Base-by-base conservation (phyloP, 495 filamentous ascomycete species). In the Alectoria sarmentosa region DNA sequence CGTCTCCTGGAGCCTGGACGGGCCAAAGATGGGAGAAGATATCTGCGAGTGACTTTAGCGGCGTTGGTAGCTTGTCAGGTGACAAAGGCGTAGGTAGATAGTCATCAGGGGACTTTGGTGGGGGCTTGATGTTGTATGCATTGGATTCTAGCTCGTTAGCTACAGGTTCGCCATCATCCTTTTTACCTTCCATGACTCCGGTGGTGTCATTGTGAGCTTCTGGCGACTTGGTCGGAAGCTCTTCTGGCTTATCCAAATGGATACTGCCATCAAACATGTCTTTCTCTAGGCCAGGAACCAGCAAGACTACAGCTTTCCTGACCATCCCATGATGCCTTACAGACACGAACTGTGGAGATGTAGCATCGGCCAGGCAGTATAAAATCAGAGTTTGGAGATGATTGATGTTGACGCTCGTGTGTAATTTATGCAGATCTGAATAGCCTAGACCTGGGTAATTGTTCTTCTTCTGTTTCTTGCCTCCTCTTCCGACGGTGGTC, bases 21-120 rank as follows among this genome's bases (percentile, higher is more conserved):
- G 94, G 94, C 94, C 93, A 98, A 36, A 95, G 76, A 66, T 91
- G 86, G 9, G 84, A 78, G 65, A 98, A 98, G 70, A 96, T 87
- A 54, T 89, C 83, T n/a, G 88, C 84, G 58, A 98, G 79, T 0
- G 84, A 84, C 65, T 85, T 82, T 11, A 98, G 72, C 17, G 84
- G 77, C 19, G 77, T 72, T 0, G 89, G 86, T 10, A 97, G 73
- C 14, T 76, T 76, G 3, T 86, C 79, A 66, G 77, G 74, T 26
- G 78, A 78, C 38, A 98, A 82, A 26, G 77, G 75, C 39, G 79
- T 79, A 8, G 94, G 94, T 69, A 88, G 90, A 71, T 89, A 96
- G 56, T 86, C 86, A 66, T 88, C 76, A 41, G 81, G 80, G 17
- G 66, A 80, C 69, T 19, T 76, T 76, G 37, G 26, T 21, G 58